Evolutionary conservation across 306 rosid genomes (phyloP).

Genomic region (Glycine soja): DNA sequence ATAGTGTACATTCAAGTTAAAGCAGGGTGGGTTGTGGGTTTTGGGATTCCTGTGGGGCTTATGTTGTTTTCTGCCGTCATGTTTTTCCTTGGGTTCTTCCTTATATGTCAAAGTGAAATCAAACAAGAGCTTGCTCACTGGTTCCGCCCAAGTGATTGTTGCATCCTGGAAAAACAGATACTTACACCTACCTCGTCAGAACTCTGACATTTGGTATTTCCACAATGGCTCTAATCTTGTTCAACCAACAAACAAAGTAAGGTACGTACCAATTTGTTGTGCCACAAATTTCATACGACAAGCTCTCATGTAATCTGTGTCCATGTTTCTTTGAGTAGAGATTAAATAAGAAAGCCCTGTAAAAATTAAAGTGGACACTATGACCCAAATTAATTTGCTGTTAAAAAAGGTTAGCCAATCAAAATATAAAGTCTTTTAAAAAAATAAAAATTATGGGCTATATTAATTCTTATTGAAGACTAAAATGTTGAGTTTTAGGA

Average conservation of each 20-base stretch:
- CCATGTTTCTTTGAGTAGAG: no score
- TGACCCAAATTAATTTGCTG: no score
- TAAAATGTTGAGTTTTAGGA: no score
- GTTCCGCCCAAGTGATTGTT: conserved; percentile 57
- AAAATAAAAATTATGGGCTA: no score
- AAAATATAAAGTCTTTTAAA: no score
- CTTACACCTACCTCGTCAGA: conserved; percentile 52
- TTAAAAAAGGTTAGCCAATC: no score
- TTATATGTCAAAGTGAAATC: conserved; percentile 59
- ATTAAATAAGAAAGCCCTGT: no score
- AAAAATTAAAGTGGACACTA: no score
- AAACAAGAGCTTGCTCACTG: conserved; percentile 61
- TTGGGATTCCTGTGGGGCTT: conserved; percentile 71
- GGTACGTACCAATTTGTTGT: conserved; percentile 38
- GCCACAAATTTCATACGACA: no score
- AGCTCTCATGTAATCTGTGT: no score
- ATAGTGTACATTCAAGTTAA: conserved; percentile 73
- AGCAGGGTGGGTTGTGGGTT: conserved; percentile 73
- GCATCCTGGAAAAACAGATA: conserved; percentile 78
- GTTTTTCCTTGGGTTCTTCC: conserved; percentile 68
- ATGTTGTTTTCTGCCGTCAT: conserved; percentile 63
- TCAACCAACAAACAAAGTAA: conserved; percentile 65
- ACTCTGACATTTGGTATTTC: conserved; percentile 58
- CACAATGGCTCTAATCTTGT: conserved; percentile 61
- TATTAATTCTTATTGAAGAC: no score